Evolutionary conservation across 2,329 filamentous ascomycete genomes (phyloP).

Genomic region (Sarocladium strictum): DNA sequence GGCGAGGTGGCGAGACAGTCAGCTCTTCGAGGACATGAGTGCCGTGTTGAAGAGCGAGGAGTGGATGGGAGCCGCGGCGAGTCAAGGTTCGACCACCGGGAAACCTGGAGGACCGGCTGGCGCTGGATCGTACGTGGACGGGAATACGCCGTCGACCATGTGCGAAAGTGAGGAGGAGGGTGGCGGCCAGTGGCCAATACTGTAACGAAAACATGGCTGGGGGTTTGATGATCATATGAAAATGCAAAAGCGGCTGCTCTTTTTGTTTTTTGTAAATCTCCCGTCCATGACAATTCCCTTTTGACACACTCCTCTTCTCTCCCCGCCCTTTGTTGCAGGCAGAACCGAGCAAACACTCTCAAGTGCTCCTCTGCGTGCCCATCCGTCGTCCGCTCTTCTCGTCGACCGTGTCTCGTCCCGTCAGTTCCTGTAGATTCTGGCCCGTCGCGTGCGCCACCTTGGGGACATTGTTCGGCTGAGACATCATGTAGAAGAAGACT

Average conservation of each 20-base stretch:
- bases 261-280: too few species aligned
- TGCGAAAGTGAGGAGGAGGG: slow-evolving; percentile 7
- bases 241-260: too few species aligned
- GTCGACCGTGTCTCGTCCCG: neutral
- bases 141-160: slow-evolving; percentile 2
- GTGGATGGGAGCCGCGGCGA: neutral
- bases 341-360: neutral
- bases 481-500: slow-evolving; percentile 5
- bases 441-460: slow-evolving; percentile 1
- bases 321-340: too few species aligned
- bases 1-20: neutral
- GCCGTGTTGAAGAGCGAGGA: slow-evolving; percentile 7
- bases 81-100: neutral
- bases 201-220: neutral
- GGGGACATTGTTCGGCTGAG: neutral
- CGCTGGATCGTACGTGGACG: neutral
- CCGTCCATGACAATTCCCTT: too few species aligned
- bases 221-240: too few species aligned
- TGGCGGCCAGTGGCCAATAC: slow-evolving; percentile 1
- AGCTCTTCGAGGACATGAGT: slow-evolving; percentile 8
- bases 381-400: slow-evolving; percentile 2
- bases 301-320: too few species aligned
- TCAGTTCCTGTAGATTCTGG: slow-evolving; percentile 4
- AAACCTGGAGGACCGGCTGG: neutral
- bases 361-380: neutral